phyloP scores from a whole-genome alignment of 306 rosid species.

The Luffa aegyptiaca region DNA sequence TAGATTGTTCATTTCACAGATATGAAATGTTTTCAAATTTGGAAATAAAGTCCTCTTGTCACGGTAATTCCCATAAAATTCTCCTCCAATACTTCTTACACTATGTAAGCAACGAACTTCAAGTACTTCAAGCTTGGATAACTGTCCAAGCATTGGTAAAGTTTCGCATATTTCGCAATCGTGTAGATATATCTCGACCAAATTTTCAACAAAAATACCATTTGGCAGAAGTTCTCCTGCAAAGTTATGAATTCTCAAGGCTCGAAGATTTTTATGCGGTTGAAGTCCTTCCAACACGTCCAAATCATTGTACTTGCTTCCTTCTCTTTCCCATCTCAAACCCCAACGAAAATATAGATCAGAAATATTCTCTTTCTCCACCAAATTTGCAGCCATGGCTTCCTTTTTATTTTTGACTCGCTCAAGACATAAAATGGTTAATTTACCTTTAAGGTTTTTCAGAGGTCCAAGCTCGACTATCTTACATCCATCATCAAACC shows the following conservation, averaged over 20 bases:
- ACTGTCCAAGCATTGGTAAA: constrained; percentile 1
- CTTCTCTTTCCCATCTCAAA: background rate
- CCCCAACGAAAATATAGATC: background rate
- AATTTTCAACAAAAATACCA: background rate
- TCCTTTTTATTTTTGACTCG: background rate
- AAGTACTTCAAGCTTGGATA: background rate
- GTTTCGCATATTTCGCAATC: background rate
- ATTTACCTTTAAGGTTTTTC: constrained; percentile 1
- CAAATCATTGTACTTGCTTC: background rate
- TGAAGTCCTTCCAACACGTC: constrained; percentile 8
- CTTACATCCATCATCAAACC: background rate
- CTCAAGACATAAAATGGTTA: background rate
- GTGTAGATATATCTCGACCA: background rate
- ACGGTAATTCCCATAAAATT: background rate
- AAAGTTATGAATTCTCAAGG: background rate
- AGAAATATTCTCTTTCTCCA: background rate
- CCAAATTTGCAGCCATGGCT: background rate
- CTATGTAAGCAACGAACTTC: background rate
- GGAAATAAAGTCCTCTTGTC: background rate
- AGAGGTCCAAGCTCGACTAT: background rate
- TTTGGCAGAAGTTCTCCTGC: background rate
- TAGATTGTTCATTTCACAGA: background rate
- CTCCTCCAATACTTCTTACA: background rate
- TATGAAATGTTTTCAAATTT: background rate
- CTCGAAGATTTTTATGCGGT: constrained; percentile 1